Percentiles rank a stretch among this genome's conserved stretches.
phyloP scores from a whole-genome alignment of 345 rosid species.

The Hibiscus mutabilis region DNA sequence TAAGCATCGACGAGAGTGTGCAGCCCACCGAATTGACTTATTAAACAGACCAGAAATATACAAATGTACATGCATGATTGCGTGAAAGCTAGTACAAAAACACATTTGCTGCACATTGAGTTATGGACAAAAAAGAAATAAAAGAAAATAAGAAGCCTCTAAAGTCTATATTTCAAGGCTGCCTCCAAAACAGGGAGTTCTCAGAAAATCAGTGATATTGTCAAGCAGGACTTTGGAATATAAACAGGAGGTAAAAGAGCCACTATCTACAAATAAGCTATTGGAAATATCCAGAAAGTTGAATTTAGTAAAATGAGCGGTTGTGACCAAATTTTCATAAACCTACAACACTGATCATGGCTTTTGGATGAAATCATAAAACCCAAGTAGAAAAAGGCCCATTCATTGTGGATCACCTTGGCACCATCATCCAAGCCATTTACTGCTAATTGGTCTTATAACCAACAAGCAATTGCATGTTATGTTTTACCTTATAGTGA shows the following conservation, averaged over 20 bases:
- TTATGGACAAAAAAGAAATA: neutral
- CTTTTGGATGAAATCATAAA: neutral
- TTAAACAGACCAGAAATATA: neutral
- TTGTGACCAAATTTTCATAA: neutral
- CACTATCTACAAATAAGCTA: neutral
- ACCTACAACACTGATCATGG: neutral
- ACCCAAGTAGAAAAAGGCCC: neutral
- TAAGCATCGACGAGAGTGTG: neutral
- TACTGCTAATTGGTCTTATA: neutral
- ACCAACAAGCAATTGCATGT: neutral
- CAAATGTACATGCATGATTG: neutral
- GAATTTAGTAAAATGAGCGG: neutral
- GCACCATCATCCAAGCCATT: neutral
- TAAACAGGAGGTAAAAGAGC: neutral
- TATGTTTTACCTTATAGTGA: neutral
- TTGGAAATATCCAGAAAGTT: neutral
- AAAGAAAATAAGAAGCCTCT: neutral
- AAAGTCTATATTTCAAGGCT: neutral
- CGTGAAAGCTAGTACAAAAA: neutral
- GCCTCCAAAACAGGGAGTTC: neutral
- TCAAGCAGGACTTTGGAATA: neutral
- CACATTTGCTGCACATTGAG: neutral
- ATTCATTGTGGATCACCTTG: neutral
- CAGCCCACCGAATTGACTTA: neutral
- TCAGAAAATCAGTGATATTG: neutral